Evolutionary conservation across 176 grass and related monocot genomes (phyloP), one percentile per base, ranked within the genome.

Genomic region (Oryza meyeriana): DNA sequence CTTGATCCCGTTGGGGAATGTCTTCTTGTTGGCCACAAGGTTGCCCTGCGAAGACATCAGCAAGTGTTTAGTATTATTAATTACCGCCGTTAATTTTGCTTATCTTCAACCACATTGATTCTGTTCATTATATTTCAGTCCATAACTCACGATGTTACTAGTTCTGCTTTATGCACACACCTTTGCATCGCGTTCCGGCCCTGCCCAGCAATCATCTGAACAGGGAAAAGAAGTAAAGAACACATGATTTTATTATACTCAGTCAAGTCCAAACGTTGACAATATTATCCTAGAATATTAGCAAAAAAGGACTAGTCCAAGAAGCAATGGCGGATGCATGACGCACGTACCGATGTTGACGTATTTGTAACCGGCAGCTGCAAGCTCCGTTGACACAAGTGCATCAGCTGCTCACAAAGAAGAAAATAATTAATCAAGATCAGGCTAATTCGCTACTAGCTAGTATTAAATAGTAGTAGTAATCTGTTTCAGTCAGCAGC

Each of bases 131-230:
- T 2, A 34, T 34, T 20, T 38, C 6, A 48, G 13, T 39, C 59
- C 1, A 61, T 38, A 42, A 47, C 38, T 58, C 17, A 36, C 10
- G 3, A 42, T 16, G 50, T 50, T 20, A 18, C 10, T 17, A 20
- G 50, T 22, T 4, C 2, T 2, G 34, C 4, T 1, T 17, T 47
- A 47, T 2, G 17, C 44, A 29, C 30, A 34, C 64, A 98, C 96
- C 89, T 74, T 64, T 3, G 82, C 80, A 41, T 95, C 93, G 5
- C 96, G 93, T 9, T 93, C 14, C 0, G 85, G 31, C 59, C 95
- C 96, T 8, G 87, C 96, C 93, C 93, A 99, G 47, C 96, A 99
- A 75, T 95, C 96, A 83, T 95, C 96, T 99, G 71, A 26, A 29
- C 44, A 33, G 36, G 1, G 6, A 28, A 27, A 6, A 10, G 14